Evolutionary conservation across 305 asterid species (phyloP).

Genomic region (Fraxinus xanthoxyloides): DNA sequence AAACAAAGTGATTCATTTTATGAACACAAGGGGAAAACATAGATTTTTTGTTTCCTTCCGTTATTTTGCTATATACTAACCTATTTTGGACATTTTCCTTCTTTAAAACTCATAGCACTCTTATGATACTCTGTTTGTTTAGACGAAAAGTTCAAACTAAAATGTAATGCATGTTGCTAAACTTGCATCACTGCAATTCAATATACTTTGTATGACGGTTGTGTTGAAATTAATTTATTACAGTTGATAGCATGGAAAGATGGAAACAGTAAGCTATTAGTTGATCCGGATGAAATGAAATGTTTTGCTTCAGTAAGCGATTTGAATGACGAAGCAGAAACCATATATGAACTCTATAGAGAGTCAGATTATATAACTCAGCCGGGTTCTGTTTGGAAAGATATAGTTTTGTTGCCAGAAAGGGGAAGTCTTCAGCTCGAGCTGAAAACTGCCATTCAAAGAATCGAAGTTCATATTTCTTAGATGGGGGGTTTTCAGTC

Average conservation of each 20-base stretch:
- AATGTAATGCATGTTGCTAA: background rate
- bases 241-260: conserved; percentile 97
- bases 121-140: background rate
- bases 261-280: conserved; percentile 60
- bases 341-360: conserved; percentile 56
- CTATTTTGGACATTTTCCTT: background rate
- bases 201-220: background rate
- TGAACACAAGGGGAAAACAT: background rate
- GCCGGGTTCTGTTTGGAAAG: conserved; percentile 65
- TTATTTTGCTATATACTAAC: background rate
- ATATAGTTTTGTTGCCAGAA: conserved; percentile 43
- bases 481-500: background rate
- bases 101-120: background rate
- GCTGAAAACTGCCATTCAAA: conserved; percentile 46
- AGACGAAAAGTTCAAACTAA: background rate
- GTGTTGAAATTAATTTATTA: background rate
- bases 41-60: background rate
- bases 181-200: background rate
- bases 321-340: conserved; percentile 78
- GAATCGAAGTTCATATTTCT: conserved; percentile 40
- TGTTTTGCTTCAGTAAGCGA: conserved; percentile 48
- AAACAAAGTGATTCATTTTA: background rate
- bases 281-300: conserved; percentile 60
- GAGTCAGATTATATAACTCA: conserved; percentile 31
- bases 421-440: conserved; percentile 55